Percentiles rank a stretch among this genome's conserved stretches.
Conservation (phyloP, 306 rosid genomes). For the Comarum palustre region DNA sequence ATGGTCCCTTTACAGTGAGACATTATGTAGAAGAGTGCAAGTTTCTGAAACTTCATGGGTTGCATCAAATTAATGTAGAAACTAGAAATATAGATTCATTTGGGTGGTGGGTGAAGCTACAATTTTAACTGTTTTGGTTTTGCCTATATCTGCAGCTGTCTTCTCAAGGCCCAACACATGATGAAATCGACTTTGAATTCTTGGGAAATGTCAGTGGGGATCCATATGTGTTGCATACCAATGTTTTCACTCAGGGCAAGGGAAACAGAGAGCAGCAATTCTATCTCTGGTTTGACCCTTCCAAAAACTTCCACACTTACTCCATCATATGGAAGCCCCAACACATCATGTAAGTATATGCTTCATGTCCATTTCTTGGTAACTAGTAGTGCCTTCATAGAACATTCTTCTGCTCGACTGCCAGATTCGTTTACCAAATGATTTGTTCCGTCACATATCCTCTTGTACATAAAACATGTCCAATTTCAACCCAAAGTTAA, state of each 20-base stretch:
- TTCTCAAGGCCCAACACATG: slow-evolving; percentile 73
- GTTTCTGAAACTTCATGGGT: slow-evolving; percentile 6
- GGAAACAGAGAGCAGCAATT: slow-evolving; percentile 84
- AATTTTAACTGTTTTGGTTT: neutral
- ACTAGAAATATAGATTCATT: slow-evolving; percentile 1
- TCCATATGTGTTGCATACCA: slow-evolving; percentile 75
- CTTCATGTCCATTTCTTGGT: neutral
- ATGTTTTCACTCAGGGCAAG: slow-evolving; percentile 70
- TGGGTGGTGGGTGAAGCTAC: neutral
- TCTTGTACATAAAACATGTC: too few relatives aligned
- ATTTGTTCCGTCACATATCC: neutral
- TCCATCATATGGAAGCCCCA: slow-evolving; percentile 81
- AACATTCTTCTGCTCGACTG: neutral
- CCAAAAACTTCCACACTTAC: slow-evolving; percentile 83
- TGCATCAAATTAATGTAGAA: neutral
- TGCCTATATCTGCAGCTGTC: slow-evolving; percentile 47
- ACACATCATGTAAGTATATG: slow-evolving; percentile 44
- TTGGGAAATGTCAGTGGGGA: slow-evolving; percentile 84
- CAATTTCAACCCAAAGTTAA: too few relatives aligned
- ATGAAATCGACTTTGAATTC: slow-evolving; percentile 85
- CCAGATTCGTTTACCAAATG: neutral
- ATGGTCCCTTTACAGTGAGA: neutral
- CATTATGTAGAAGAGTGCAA: neutral
- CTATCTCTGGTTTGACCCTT: slow-evolving; percentile 86
- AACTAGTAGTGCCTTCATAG: neutral